Evolutionary conservation across 176 grass and related monocot species (phyloP).

Genomic region (bread wheat (Triticum aestivum)): IWGSC_CS_RefSeq_v2.1 NC_057808.1:217856333-217856832

Average conservation of each 20-base stretch:
- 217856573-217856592: background rate
- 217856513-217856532: slow-evolving; percentile 29
- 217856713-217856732: slow-evolving; percentile 30
- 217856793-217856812: slow-evolving; percentile 27
- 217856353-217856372: slow-evolving; percentile 69
- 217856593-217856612: slow-evolving; percentile 26
- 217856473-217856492: slow-evolving; percentile 18
- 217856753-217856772: slow-evolving; percentile 33
- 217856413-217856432: slow-evolving; percentile 54
- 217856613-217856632: slow-evolving; percentile 21
- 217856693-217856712: slow-evolving; percentile 40
- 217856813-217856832: slow-evolving; percentile 45
- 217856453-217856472: slow-evolving; percentile 35
- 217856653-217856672: slow-evolving; percentile 17
- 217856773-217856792: slow-evolving; percentile 50
- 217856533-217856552: slow-evolving; percentile 31
- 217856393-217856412: slow-evolving; percentile 28
- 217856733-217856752: slow-evolving; percentile 43
- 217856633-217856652: slow-evolving; percentile 24
- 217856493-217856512: slow-evolving; percentile 36
- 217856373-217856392: slow-evolving; percentile 51
- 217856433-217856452: slow-evolving; percentile 37
- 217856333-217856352: slow-evolving; percentile 80
- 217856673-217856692: slow-evolving; percentile 34
- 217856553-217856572: slow-evolving; percentile 33